A percentile compares a stretch with the other conserved stretches of the same genome.
Evolutionary conservation across 129 eudicot species (phyloP).

Genomic region (Pseudognaphalium luteoalbum): DNA sequence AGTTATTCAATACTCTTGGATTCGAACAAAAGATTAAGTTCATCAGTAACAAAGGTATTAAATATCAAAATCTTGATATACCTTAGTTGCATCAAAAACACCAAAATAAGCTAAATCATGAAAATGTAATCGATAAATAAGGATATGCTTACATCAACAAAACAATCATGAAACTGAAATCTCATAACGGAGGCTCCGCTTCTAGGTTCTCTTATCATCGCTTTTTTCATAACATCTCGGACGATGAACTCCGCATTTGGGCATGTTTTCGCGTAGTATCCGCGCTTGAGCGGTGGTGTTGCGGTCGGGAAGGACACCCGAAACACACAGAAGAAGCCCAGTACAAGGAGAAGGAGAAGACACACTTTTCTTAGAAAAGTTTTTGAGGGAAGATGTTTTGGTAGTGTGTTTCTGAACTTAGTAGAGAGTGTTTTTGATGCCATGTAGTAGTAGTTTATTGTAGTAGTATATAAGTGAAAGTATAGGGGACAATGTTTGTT

Average conservation of each 20-base stretch:
- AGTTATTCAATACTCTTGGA: too few relatives aligned
- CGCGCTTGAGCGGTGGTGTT: slow-evolving; percentile 44
- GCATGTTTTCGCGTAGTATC: slow-evolving; percentile 61
- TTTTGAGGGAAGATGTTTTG: slow-evolving; percentile 7
- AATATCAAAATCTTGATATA: not conserved
- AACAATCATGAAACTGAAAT: slow-evolving; percentile 90
- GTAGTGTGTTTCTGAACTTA: slow-evolving; percentile 19
- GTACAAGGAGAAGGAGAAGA: slow-evolving; percentile 6
- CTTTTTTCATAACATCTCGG: slow-evolving; percentile 47
- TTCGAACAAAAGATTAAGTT: not conserved
- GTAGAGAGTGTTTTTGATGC: slow-evolving; percentile 1
- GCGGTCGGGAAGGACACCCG: slow-evolving; percentile 4
- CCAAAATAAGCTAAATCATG: too few relatives aligned
- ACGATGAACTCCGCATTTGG: slow-evolving; percentile 71
- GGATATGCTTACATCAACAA: slow-evolving; percentile 60
- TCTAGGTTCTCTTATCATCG: slow-evolving; percentile 75
- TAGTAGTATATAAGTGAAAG: slow-evolving; percentile 27
- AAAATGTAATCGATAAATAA: not conserved
- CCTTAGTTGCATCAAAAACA: not conserved
- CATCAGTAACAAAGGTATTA: not conserved
- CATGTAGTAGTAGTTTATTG: slow-evolving; percentile 18
- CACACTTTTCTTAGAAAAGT: slow-evolving; percentile 19
- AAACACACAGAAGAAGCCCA: slow-evolving; percentile 40
- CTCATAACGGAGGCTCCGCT: slow-evolving; percentile 91
- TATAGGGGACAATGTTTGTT: slow-evolving; percentile 33